Evolutionary conservation across 1,284 basidiomycete species (phyloP), one percentile per base, ranked within the genome.

Genomic region (Volvariella surrecta): DNA sequence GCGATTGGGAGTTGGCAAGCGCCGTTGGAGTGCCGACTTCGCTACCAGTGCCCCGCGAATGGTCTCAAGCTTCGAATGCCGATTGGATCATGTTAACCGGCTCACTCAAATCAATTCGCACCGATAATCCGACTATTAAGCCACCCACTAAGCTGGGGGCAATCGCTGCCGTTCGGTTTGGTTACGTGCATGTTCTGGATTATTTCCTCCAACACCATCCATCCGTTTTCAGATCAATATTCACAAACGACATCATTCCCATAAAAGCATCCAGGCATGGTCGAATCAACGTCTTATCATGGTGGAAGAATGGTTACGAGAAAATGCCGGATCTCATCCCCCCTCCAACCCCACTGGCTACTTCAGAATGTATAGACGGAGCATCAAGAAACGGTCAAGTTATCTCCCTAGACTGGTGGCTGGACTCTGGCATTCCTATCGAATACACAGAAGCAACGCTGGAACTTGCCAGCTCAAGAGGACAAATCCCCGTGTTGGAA

Each of bases 1-100:
- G 79, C 10, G 82, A 88, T 56, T 91, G 87, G 83, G 84, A 89
- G 53, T 75, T 91, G 13, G 71, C 79, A 16, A 79, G 77, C 47
- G 81, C 88, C 8, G 74, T 90, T 21, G 78, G 80, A 19, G 62
- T 89, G 1, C 82, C 80, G 13, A 84, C 83, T 2, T 76, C 76
- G 18, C 58, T 89, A 1, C 61, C 74, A 2, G 70, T 69, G 17
- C 86, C 87, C 6, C 60, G 68, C 3, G 76, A 80, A 16, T 91
- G 88, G 89, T 66, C 64, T 30, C 72, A 73, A 32, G 83, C 88
- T 4, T 77, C 79, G 17, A 57, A 62, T 15, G 77, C 76, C 10
- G 88, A 89, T 60, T 63, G 75, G 47, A 77, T 80, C 16, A 76
- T 88, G 55, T 69, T 89, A 43, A 69, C 74, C 1, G 82, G 82